A percentile compares a stretch with the other conserved stretches of the same genome.
phyloP scores from a whole-genome alignment of 106 monocot genomes.

The Acanthochlamys bracteata region DNA sequence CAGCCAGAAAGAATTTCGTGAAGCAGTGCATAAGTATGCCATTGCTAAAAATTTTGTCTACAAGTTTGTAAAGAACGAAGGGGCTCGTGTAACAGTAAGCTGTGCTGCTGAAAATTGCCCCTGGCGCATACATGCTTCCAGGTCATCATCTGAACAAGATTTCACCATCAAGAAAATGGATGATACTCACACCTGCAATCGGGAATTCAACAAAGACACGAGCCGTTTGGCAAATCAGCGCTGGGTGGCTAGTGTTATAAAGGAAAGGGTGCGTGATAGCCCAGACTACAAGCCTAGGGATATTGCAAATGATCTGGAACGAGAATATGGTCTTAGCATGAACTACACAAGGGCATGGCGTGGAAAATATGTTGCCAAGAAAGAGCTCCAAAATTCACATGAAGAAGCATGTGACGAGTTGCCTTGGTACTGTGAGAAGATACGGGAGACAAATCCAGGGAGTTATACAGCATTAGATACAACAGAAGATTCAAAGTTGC shows the following conservation, averaged over 20 bases:
- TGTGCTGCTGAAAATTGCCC: slow-evolving; percentile 73
- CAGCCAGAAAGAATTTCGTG: slow-evolving; percentile 62
- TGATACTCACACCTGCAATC: slow-evolving; percentile 57
- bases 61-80: slow-evolving; percentile 80
- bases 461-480: slow-evolving; percentile 52
- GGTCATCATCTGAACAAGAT: slow-evolving; percentile 43
- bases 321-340: slow-evolving; percentile 83
- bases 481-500: slow-evolving; percentile 51
- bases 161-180: slow-evolving; percentile 72
- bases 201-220: slow-evolving; percentile 38
- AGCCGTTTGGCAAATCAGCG: slow-evolving; percentile 76
- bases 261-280: slow-evolving; percentile 74
- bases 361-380: slow-evolving; percentile 75
- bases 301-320: slow-evolving; percentile 75
- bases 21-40: slow-evolving; percentile 88
- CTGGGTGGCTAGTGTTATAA: slow-evolving; percentile 95
- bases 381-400: slow-evolving; percentile 71
- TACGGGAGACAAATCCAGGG: slow-evolving; percentile 85
- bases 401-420: slow-evolving; percentile 73
- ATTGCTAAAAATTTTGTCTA: slow-evolving; percentile 79
- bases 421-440: slow-evolving; percentile 81
- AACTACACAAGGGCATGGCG: slow-evolving; percentile 91
- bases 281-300: slow-evolving; percentile 88
- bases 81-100: slow-evolving; percentile 69
- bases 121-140: slow-evolving; percentile 87